Evolutionary conservation across 306 rosid genomes (phyloP).

Genomic region (Vigna angularis): DNA sequence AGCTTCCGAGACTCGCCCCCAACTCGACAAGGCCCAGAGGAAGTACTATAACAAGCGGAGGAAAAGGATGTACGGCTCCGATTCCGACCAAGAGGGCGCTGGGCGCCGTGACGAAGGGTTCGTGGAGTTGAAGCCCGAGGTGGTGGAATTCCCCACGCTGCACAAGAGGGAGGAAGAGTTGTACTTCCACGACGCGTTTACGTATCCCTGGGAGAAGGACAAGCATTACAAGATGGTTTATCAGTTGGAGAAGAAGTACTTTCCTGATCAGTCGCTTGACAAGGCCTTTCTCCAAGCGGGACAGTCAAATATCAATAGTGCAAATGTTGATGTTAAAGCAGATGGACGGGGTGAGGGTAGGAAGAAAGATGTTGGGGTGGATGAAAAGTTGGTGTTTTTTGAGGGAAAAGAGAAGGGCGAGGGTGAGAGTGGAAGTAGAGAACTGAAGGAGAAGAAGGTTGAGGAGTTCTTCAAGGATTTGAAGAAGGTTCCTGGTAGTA

Average conservation of each 20-base stretch:
- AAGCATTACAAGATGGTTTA: conserved; percentile 95
- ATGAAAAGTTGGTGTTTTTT: conserved; percentile 68
- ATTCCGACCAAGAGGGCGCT: conserved; percentile 64
- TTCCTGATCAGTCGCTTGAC: conserved; percentile 81
- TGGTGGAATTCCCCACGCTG: conserved; percentile 74
- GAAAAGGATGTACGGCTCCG: conserved; percentile 89
- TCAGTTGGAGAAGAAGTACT: conserved; percentile 89
- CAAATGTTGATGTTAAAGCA: not conserved
- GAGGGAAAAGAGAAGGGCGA: conserved; percentile 38
- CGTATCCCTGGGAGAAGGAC: conserved; percentile 93
- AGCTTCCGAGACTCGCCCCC: conserved; percentile 53
- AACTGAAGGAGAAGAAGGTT: conserved; percentile 73
- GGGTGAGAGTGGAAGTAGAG: conserved; percentile 39
- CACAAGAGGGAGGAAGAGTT: conserved; percentile 87
- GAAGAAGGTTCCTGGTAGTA: conserved; percentile 65
- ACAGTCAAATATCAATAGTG: conserved; percentile 43
- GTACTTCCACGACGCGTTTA: conserved; percentile 72
- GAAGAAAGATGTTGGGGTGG: conserved; percentile 43
- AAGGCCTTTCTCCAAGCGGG: conserved; percentile 93
- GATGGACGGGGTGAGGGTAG: conserved; percentile 26
- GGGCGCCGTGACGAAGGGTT: conserved; percentile 52
- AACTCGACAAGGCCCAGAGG: conserved; percentile 79
- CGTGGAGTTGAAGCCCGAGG: conserved; percentile 86
- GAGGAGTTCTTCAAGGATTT: conserved; percentile 86
- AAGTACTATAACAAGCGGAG: conserved; percentile 80